phyloP scores from a whole-genome alignment of 331 rosid species.

The Erythrophleum ivorense region DNA sequence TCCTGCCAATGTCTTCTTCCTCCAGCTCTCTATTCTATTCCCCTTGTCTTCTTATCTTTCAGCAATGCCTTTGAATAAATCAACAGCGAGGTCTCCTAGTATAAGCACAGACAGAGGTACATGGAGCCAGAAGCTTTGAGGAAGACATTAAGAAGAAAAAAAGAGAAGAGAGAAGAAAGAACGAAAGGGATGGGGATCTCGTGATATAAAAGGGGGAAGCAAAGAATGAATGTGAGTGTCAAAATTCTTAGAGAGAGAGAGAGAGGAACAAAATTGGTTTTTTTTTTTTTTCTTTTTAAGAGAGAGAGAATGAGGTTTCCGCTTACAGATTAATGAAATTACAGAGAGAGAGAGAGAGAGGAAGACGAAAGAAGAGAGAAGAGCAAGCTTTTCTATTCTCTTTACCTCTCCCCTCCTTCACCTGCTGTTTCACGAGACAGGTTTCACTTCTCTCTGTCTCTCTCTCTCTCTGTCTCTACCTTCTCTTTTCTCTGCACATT shows the following conservation, averaged over 20 bases:
- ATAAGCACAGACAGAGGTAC: slow-evolving; percentile 25
- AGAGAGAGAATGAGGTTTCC: not conserved
- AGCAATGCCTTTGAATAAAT: slow-evolving; percentile 54
- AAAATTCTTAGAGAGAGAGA: slow-evolving; percentile 37
- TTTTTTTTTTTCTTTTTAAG: not conserved
- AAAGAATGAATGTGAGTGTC: slow-evolving; percentile 85
- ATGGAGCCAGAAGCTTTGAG: slow-evolving; percentile 34
- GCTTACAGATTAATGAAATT: not conserved
- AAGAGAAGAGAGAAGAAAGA: slow-evolving; percentile 27
- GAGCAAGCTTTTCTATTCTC: slow-evolving; percentile 39
- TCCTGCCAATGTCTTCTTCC: not conserved
- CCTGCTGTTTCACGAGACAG: slow-evolving; percentile 89
- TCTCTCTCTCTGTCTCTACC: not conserved
- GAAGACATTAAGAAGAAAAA: slow-evolving; percentile 48
- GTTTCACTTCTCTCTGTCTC: slow-evolving; percentile 28
- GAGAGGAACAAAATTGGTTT: slow-evolving; percentile 9
- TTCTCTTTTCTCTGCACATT: not conserved
- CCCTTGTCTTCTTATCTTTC: not conserved
- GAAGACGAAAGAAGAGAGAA: slow-evolving; percentile 24
- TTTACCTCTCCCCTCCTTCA: slow-evolving; percentile 34
- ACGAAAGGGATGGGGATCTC: slow-evolving; percentile 80
- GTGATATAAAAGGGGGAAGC: slow-evolving; percentile 87
- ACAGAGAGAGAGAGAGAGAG: slow-evolving; percentile 30
- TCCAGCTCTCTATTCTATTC: not conserved
- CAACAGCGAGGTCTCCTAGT: slow-evolving; percentile 15